These are phyloP conservation scores for Backusella sp. DNA, from an alignment of 192 early-diverging fungal genomes.

Conservation along the genomic window DNA sequence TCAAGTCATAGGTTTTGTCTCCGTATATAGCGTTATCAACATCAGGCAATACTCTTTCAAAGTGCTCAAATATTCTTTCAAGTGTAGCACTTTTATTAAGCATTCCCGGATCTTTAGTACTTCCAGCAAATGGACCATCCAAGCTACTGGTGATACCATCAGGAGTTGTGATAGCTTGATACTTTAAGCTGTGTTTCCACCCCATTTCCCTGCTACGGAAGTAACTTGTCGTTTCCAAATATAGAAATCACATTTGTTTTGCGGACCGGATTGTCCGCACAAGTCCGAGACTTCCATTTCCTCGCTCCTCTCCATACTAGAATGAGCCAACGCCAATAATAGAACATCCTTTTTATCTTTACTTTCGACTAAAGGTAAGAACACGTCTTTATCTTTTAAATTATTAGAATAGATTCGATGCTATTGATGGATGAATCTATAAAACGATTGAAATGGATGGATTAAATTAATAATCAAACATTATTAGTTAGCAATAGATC, in stretches of 20 bases:
- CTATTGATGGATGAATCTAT: background rate
- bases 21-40: too few species aligned
- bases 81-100: too few species aligned
- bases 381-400: background rate
- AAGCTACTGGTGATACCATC: too few species aligned
- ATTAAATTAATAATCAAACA: background rate
- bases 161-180: too few species aligned
- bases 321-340: background rate
- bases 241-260: background rate
- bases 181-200: too few species aligned
- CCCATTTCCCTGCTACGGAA: too few species aligned
- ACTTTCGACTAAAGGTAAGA: conserved; percentile 9
- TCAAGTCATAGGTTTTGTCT: too few species aligned
- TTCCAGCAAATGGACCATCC: too few species aligned
- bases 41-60: too few species aligned
- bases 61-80: too few species aligned
- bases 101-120: too few species aligned
- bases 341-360: conserved; percentile 9
- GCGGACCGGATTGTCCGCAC: background rate
- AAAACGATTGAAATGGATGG: background rate
- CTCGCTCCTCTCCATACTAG: background rate
- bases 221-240: background rate
- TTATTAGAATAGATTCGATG: background rate
- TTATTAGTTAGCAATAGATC: conserved; percentile 6
- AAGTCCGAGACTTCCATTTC: background rate